phyloP scores from a whole-genome alignment of 164 flowering plant species.

The Houttuynia cordata region DNA sequence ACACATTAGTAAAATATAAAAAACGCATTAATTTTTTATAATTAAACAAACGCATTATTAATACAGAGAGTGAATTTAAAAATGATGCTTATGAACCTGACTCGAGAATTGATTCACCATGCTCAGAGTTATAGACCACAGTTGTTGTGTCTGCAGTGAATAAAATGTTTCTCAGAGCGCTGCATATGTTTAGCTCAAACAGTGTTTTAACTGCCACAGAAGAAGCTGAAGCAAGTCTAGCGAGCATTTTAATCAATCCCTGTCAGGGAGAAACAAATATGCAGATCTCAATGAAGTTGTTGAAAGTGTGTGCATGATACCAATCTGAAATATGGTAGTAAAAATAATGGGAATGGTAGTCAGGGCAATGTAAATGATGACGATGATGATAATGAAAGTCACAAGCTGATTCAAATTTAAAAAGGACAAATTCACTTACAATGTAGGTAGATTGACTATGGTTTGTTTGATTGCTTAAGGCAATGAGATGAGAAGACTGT shows the following conservation, averaged over 20 bases:
- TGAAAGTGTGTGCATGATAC: too few species aligned
- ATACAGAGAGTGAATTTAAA: not conserved
- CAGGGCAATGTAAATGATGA: too few species aligned
- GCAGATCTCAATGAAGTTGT: too few species aligned
- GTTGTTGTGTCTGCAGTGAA: constrained; percentile 36
- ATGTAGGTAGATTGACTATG: constrained; percentile 37
- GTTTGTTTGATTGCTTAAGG: constrained; percentile 39
- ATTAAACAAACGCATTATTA: not conserved
- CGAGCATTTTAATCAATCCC: constrained; percentile 73
- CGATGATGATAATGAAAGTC: constrained; percentile 1
- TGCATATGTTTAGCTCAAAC: constrained; percentile 65
- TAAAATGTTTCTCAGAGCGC: constrained; percentile 47
- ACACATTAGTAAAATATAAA: too few species aligned
- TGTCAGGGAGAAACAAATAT: constrained; percentile 14
- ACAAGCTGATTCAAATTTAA: too few species aligned
- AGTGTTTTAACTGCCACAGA: constrained; percentile 48
- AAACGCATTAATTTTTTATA: not conserved
- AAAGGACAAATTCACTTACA: constrained; percentile 26
- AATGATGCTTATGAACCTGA: constrained; percentile 39
- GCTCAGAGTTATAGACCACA: constrained; percentile 28
- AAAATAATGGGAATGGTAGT: too few species aligned
- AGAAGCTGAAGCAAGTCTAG: constrained; percentile 67
- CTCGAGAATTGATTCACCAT: constrained; percentile 32
- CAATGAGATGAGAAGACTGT: constrained; percentile 42
- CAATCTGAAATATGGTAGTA: too few species aligned